Evolutionary conservation across 257 asterid species (phyloP).

Genomic region (Haberlea rhodopensis): DNA sequence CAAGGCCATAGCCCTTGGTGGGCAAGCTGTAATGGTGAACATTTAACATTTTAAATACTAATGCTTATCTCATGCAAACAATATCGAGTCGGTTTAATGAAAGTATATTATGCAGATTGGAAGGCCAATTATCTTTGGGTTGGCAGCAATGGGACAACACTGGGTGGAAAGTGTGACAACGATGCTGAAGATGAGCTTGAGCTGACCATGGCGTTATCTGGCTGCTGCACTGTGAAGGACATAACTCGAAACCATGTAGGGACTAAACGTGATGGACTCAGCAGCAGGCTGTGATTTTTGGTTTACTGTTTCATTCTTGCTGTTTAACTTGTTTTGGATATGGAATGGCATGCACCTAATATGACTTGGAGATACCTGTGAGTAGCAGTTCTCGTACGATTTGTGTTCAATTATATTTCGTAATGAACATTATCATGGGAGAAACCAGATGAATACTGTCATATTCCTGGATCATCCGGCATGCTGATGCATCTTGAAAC

Average conservation of each 20-base stretch:
- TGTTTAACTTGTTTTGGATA: too few species aligned
- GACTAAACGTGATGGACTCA: slow-evolving; percentile 38
- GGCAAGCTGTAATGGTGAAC: slow-evolving; percentile 60
- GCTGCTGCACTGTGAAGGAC: slow-evolving; percentile 46
- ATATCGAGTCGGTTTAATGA: too few species aligned
- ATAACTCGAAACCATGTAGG: slow-evolving; percentile 46
- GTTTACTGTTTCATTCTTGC: not conserved
- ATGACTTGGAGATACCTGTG: too few species aligned
- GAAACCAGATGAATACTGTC: too few species aligned
- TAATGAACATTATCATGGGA: too few species aligned
- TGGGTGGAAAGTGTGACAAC: slow-evolving; percentile 45
- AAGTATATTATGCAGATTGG: slow-evolving; percentile 64
- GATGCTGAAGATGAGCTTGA: slow-evolving; percentile 62
- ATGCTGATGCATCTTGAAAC: too few species aligned
- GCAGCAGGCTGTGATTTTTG: slow-evolving; percentile 33
- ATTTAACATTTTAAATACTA: too few species aligned
- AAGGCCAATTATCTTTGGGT: slow-evolving; percentile 50
- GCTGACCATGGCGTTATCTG: slow-evolving; percentile 60
- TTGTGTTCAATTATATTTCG: too few species aligned
- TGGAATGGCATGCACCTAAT: too few species aligned
- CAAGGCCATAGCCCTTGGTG: slow-evolving; percentile 76
- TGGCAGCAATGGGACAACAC: slow-evolving; percentile 56
- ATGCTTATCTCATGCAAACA: too few species aligned
- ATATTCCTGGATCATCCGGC: too few species aligned
- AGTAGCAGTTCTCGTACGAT: too few species aligned